Base-by-base conservation (phyloP, 768 basidiomycete genomes). In the Phlebiopsis flavidoalba region DNA sequence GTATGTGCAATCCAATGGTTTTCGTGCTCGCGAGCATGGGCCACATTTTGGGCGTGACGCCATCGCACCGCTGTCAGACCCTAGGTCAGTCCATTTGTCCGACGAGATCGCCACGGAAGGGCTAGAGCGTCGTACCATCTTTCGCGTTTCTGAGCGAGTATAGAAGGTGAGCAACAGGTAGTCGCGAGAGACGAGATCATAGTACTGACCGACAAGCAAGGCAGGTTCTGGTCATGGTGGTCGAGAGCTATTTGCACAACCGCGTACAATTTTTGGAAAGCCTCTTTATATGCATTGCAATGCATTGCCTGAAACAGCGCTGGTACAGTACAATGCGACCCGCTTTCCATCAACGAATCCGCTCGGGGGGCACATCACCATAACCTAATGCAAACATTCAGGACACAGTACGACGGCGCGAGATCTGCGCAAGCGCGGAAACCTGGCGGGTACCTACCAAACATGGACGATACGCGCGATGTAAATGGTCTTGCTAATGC, bases 11-110 rank as follows among this genome's bases (percentile, higher is more conserved):
- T 68, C 62, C 1, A 66, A 51, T 0, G 65, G 64, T 14, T 65
- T 62, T n/a, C 69, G 65, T n/a, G 69, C 67, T 21, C 67, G 66
- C 15, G 67, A 66, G 47, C 69, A 70, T 0, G 69, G 69, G 4
- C 65, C 65, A 53, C 69, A 70, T 21, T 62, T 55, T 14, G 69
- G n/a, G 67, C 5, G 54, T 50, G 17, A 51, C 59, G 12, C 67
- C 69, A 51, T 70, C 69, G 53, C 69, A 70, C 8, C 67, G 65
- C 69, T 70, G 56, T 45, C 35, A 46, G 35, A 7, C 1, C 8
- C 8, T 7, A 31, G n/a, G 19, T 43, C 8, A 45, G 22, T 53
- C 53, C 8, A 5, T 53, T 24, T 8, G 52, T 53, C 10, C 14
- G 17, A 15, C 2, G 33, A 35, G 5, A 2, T 12, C 14, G 22